Base-by-base conservation (phyloP, 495 filamentous ascomycete species). In the Lophiostoma macrostomum region DNA sequence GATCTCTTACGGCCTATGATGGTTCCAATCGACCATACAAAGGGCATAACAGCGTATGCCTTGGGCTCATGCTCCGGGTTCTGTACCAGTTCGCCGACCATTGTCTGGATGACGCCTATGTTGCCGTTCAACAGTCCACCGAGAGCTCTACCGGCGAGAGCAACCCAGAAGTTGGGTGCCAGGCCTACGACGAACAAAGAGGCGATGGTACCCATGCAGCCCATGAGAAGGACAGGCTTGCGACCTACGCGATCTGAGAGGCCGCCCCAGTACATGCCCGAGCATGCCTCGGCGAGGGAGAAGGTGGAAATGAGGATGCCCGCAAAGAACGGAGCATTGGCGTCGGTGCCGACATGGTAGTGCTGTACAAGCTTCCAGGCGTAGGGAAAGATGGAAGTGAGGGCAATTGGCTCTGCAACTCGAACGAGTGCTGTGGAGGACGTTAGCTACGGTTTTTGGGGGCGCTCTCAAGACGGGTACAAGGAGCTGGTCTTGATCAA, bases 61-160 rank as follows among this genome's bases (percentile, higher is more conserved):
- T 72, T 75, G 88, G 85, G 88, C 67, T 93, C 88, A 72, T 93
- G 86, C 61, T 89, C 83, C 2, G 86, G 86, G 27, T 84, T 82
- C 18, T 75, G 82, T 36, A 91, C 85, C 42, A 91, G 60, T 65
- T 94, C 88, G 18, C 84, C 87, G 19, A 94, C 88, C 87, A 91
- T 91, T n/a, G 88, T 91, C 67, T 91, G 88, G 52, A 94, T 88
- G 27, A 94, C 88, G 8, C 84, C 88, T 61, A 91, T 84, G 58
- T 94, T 94, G 34, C 88, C 88, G 72, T 95, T 95, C 34, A 96
- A 71, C 4, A 85, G 69, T 19, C 90, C 90, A 11, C 87, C 88
- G 5, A 94, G 68, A n/a, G 81, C 76, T 52, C 90, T 75, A 13
- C 87, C 90, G 29, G 76, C 49, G 32, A 95, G 69, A 5, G 89